Conservation (phyloP, 352 stramenopile species). For the Halophytophthora batemanensis region DNA sequence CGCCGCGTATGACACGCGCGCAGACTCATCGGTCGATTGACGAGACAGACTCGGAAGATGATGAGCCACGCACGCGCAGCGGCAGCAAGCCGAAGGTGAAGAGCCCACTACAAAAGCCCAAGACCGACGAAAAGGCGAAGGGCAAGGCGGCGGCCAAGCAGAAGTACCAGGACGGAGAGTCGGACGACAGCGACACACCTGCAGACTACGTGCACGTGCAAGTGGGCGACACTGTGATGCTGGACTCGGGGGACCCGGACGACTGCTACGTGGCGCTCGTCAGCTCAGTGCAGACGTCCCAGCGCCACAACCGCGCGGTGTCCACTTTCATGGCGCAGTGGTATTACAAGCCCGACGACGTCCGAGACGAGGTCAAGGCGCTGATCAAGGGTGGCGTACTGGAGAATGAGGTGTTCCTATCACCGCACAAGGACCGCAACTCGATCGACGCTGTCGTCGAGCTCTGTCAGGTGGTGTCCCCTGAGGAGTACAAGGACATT, state of each 20-base stretch:
- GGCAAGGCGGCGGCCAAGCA: conserved; percentile 7
- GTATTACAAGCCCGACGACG: conserved; percentile 83
- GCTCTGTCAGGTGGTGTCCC: conserved; percentile 72
- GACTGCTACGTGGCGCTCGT: conserved; percentile 76
- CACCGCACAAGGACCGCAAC: conserved; percentile 82
- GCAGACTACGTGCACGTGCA: conserved; percentile 64
- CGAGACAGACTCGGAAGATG: conserved; percentile 20
- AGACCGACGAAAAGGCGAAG: conserved; percentile 9
- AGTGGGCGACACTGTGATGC: conserved; percentile 73
- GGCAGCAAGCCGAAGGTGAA: conserved; percentile 17
- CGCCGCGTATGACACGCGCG: conserved; percentile 21
- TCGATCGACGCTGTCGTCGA: conserved; percentile 75
- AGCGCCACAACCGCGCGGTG: conserved; percentile 38
- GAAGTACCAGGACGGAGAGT: conserved; percentile 24
- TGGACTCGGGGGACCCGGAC: conserved; percentile 67
- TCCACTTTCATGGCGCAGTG: conserved; percentile 75
- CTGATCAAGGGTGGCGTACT: conserved; percentile 58
- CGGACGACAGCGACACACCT: conserved; percentile 43
- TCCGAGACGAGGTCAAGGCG: conserved; percentile 57
- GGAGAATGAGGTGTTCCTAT: conserved; percentile 79
- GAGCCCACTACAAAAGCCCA: conserved; percentile 3
- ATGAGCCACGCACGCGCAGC: conserved; percentile 19
- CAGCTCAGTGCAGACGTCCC: conserved; percentile 63
- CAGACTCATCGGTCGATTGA: conserved; percentile 7
- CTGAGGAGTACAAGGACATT: conserved; percentile 71